Percentiles rank a stretch among this genome's conserved stretches.
These are phyloP conservation scores for Medicago arabica DNA, from an alignment of 306 rosid genomes.

Conservation along the genomic window DNA sequence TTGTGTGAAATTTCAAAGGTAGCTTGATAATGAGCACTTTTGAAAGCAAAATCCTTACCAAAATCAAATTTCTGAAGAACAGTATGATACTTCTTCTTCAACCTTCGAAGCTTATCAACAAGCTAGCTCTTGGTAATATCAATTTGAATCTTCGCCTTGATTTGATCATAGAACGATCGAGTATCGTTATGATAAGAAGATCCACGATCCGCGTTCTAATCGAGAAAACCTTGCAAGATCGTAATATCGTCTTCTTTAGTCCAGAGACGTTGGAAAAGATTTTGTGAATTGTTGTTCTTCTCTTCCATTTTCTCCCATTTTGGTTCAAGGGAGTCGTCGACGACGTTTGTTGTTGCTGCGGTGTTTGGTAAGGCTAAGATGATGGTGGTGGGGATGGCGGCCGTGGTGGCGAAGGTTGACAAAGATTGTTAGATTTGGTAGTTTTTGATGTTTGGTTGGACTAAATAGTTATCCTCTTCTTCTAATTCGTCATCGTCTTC, in stretches of 20 bases:
- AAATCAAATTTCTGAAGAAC: conserved; percentile 46
- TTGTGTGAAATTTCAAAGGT: conserved; percentile 70
- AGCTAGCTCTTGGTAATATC: conserved; percentile 68
- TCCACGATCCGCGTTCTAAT: conserved; percentile 56
- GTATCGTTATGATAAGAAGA: conserved; percentile 48
- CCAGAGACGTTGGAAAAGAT: conserved; percentile 66
- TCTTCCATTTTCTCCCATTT: not conserved
- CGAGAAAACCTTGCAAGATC: conserved; percentile 68
- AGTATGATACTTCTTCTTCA: conserved; percentile 70
- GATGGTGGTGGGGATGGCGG: not conserved
- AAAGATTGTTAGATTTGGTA: not conserved
- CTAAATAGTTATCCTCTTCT: not conserved
- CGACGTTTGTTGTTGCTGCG: not conserved
- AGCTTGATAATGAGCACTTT: conserved; percentile 63
- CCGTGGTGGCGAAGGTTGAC: not conserved
- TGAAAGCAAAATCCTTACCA: conserved; percentile 63
- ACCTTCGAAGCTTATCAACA: conserved; percentile 74
- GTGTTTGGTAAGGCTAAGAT: conserved; percentile 11
- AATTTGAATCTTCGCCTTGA: conserved; percentile 61
- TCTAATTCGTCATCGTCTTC: not conserved
- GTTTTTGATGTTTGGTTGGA: not conserved
- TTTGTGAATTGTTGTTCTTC: conserved; percentile 46
- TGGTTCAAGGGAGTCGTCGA: not conserved
- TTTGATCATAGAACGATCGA: conserved; percentile 56
- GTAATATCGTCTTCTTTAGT: conserved; percentile 76